These are phyloP conservation scores for Candida andamanensis DNA, from an alignment of 805 yeast species.

Conservation along the genomic window DNA sequence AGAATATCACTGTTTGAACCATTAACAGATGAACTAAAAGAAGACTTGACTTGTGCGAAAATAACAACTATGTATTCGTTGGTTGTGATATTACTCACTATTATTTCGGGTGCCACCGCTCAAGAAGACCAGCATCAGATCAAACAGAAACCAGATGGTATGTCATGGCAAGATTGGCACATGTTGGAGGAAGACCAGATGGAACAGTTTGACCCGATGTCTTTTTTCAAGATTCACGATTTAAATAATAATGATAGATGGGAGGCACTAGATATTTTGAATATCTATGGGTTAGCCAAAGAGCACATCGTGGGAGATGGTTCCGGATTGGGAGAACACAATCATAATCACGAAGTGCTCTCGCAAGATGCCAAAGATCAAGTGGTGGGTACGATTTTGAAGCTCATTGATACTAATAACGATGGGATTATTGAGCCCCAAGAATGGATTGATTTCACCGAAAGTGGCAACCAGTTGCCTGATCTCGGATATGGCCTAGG, in stretches of 20 bases:
- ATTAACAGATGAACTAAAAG: too few relatives aligned
- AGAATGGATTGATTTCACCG: slow-evolving; percentile 64
- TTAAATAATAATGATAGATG: slow-evolving; percentile 52
- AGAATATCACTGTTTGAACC: too few relatives aligned
- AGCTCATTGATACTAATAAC: slow-evolving; percentile 56
- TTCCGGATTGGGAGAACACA: slow-evolving; percentile 81
- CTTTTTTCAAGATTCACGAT: slow-evolving; percentile 82
- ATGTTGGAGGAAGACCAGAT: slow-evolving; percentile 85
- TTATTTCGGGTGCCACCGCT: background rate
- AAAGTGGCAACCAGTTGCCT: slow-evolving; percentile 69
- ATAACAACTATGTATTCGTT: too few relatives aligned
- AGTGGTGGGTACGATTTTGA: slow-evolving; percentile 53
- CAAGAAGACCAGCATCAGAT: slow-evolving; percentile 8
- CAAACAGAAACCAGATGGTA: slow-evolving; percentile 38
- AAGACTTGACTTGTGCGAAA: too few relatives aligned
- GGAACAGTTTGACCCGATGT: slow-evolving; percentile 65
- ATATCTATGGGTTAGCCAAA: slow-evolving; percentile 75
- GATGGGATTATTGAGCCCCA: slow-evolving; percentile 62
- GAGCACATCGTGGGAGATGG: slow-evolving; percentile 80
- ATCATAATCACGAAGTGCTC: slow-evolving; percentile 50
- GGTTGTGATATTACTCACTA: too few relatives aligned
- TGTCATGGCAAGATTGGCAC: slow-evolving; percentile 82
- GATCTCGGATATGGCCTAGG: slow-evolving; percentile 93
- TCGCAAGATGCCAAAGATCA: slow-evolving; percentile 50
- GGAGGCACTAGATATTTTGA: slow-evolving; percentile 59